Conservation (phyloP, 2,329 filamentous ascomycete species). For the Trichothecium roseum region DNA sequence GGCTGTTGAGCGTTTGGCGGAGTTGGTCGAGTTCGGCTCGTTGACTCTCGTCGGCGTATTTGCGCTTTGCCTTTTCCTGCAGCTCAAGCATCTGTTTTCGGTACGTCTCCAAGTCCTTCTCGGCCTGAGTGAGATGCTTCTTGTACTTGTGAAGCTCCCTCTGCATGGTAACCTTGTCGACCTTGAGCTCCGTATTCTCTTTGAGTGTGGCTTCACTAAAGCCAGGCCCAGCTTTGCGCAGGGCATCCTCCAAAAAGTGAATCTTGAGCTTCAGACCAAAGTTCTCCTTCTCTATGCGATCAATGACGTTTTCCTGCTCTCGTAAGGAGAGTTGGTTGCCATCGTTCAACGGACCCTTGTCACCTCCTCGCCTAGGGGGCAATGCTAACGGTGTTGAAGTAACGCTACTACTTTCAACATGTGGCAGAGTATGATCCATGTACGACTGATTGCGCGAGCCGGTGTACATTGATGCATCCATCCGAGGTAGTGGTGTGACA, state of each 20-base stretch:
- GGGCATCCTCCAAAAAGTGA: conserved; percentile 85
- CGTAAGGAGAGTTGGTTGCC: conserved; percentile 85
- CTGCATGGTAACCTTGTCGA: conserved; percentile 82
- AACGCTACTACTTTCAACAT: conserved; percentile 67
- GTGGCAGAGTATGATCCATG: conserved; percentile 61
- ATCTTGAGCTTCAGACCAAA: conserved; percentile 96
- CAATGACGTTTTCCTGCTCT: conserved; percentile 91
- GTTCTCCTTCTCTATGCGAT: conserved; percentile 96
- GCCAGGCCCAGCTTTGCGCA: conserved; percentile 78
- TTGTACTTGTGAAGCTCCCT: conserved; percentile 77
- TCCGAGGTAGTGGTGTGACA: conserved; percentile 62
- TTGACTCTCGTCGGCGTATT: conserved; percentile 61
- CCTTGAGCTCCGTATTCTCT: conserved; percentile 94
- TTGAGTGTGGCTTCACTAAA: conserved; percentile 82
- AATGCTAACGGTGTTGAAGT: conserved; percentile 74
- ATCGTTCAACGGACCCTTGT: conserved; percentile 63
- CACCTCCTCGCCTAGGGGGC: conserved; percentile 43
- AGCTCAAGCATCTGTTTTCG: conserved; percentile 72
- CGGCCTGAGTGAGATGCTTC: conserved; percentile 72
- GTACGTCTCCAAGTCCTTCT: conserved; percentile 79
- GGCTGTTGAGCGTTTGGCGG: conserved; percentile 44
- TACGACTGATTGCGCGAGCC: conserved; percentile 55
- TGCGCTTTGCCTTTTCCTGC: conserved; percentile 69
- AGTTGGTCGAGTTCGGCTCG: conserved; percentile 50
- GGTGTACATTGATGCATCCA: conserved; percentile 63